Conservation (phyloP, 1,139 yeast species). For the Yamadazyma membranifaciens region DNA sequence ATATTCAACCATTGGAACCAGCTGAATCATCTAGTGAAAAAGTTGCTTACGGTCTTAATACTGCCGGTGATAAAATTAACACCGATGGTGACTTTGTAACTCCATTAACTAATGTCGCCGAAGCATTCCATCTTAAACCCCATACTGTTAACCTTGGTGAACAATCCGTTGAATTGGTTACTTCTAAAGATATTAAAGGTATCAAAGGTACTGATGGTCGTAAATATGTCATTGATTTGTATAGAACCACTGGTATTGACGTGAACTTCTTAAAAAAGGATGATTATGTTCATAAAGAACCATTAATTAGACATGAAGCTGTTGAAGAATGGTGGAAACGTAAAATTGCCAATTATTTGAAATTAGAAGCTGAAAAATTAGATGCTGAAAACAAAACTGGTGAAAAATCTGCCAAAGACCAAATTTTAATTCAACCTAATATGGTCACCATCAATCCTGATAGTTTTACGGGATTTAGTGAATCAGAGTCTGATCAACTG, state of each 20-base stretch:
- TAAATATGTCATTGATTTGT: conserved; percentile 78
- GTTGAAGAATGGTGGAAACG: conserved; percentile 87
- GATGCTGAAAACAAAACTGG: conserved; percentile 41
- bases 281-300: conserved; percentile 77
- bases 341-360: conserved; percentile 56
- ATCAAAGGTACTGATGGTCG: conserved; percentile 83
- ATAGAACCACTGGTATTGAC: conserved; percentile 83
- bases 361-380: conserved; percentile 48
- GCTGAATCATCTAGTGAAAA: conserved; percentile 28
- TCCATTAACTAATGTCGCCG: conserved; percentile 62
- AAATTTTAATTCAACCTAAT: conserved; percentile 56
- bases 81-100: conserved; percentile 51
- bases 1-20: conserved; percentile 4
- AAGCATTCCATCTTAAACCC: conserved; percentile 73
- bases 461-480: conserved; percentile 53
- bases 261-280: conserved; percentile 57
- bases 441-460: conserved; percentile 74
- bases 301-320: conserved; percentile 81
- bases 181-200: conserved; percentile 84
- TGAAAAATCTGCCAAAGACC: conserved; percentile 37
- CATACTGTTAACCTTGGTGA: conserved; percentile 49
- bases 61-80: conserved; percentile 52
- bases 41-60: conserved; percentile 73
- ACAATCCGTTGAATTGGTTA: conserved; percentile 49
- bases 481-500: conserved; percentile 50